Evolutionary conservation across 345 rosid genomes (phyloP).

Genomic region (Passiflora organensis): DNA sequence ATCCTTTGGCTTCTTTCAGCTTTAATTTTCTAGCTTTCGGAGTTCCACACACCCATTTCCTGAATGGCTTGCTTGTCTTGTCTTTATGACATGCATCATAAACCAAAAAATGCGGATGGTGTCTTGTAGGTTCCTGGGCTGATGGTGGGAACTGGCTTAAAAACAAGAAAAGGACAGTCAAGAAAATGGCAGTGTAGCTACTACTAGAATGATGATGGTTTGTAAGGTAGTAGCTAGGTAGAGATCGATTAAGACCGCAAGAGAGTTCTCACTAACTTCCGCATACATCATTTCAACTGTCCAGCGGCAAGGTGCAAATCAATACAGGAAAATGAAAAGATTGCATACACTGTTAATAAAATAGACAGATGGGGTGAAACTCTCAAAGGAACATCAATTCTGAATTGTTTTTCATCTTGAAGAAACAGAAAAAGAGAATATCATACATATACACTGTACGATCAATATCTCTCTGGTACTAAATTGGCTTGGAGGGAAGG

Average conservation of each 20-base stretch:
- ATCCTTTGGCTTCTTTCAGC: too few species aligned
- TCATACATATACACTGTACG: conserved; percentile 31
- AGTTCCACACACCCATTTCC: too few species aligned
- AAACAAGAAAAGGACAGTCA: conserved; percentile 14
- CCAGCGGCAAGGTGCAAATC: neutral
- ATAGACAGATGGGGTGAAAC: too few species aligned
- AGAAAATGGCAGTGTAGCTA: conserved; percentile 15
- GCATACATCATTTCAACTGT: conserved; percentile 22
- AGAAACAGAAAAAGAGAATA: conserved; percentile 4
- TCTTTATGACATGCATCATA: too few species aligned
- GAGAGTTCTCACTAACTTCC: conserved; percentile 21
- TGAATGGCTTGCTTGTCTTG: too few species aligned
- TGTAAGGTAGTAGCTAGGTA: neutral
- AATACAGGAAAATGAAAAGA: too few species aligned
- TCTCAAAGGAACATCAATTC: too few species aligned
- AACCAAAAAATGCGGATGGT: neutral
- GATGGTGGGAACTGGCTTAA: neutral
- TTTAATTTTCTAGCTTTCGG: too few species aligned
- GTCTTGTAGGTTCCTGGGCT: neutral
- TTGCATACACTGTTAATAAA: too few species aligned
- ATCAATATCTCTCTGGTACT: conserved; percentile 22
- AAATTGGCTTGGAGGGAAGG: neutral
- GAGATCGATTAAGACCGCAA: conserved; percentile 13
- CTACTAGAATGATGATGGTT: conserved; percentile 13
- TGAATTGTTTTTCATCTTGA: too few species aligned